Percentiles rank a stretch among this genome's conserved stretches.
These are phyloP conservation scores for Anthostomella pinea DNA, from an alignment of 2,329 filamentous ascomycete genomes.

Conservation along the genomic window DNA sequence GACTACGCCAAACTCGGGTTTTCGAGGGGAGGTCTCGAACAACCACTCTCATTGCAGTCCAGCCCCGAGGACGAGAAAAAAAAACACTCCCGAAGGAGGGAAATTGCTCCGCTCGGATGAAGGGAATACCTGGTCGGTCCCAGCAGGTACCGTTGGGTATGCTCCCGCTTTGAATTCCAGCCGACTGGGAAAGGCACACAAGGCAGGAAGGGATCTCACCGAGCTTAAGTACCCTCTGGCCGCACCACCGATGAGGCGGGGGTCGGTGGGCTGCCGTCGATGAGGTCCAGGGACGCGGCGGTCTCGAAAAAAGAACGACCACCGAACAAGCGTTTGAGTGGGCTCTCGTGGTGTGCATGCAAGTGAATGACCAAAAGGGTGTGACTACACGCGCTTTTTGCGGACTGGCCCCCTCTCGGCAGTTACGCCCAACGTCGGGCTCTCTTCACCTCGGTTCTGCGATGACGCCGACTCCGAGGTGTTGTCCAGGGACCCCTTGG, in stretches of 20 bases:
- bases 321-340: not conserved
- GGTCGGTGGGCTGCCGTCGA: not conserved
- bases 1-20: no score
- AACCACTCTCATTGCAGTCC: not conserved
- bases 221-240: conserved; percentile 1
- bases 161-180: not conserved
- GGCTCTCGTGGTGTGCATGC: conserved; percentile 2
- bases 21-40: not conserved
- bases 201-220: not conserved
- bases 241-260: not conserved
- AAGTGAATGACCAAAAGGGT: conserved; percentile 1
- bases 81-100: not conserved
- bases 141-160: not conserved
- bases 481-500: conserved; percentile 2
- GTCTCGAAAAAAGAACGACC: no score
- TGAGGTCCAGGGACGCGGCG: conserved; percentile 3
- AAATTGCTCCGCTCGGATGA: not conserved
- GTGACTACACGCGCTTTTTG: not conserved
- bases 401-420: conserved; percentile 1
- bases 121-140: not conserved
- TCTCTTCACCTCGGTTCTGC: not conserved
- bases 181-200: not conserved
- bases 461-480: not conserved
- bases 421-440: conserved; percentile 1
- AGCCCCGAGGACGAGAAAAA: conserved; percentile 3